phyloP scores from a whole-genome alignment of 192 early-diverging fungal genomes.

The Rhizoclosmatium sp. region DNA sequence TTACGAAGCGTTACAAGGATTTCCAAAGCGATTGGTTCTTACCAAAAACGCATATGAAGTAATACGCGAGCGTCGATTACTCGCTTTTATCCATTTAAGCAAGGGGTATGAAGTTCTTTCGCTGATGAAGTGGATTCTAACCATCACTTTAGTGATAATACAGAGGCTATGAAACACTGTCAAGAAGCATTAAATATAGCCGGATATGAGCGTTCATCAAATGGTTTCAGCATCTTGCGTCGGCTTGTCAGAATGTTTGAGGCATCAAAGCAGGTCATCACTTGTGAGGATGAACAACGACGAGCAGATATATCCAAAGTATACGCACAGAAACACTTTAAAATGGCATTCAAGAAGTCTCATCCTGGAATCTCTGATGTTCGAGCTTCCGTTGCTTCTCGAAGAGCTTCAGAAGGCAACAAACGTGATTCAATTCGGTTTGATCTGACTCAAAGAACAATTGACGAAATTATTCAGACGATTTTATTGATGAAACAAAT shows the following conservation, averaged over 20 bases:
- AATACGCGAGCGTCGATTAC: slow-evolving; percentile 25
- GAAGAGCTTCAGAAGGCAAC: not conserved
- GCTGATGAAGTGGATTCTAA: not conserved
- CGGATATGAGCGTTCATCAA: not conserved
- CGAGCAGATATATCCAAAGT: not conserved
- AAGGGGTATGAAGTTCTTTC: slow-evolving; percentile 5
- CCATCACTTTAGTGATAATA: not conserved
- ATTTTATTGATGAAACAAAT: slow-evolving; percentile 14
- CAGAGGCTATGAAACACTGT: slow-evolving; percentile 13
- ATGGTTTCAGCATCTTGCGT: not conserved
- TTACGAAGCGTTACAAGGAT: slow-evolving; percentile 28
- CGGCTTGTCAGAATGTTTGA: not conserved
- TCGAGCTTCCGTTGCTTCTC: not conserved
- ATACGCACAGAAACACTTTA: not conserved
- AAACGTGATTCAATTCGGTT: not conserved
- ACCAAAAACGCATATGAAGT: slow-evolving; percentile 30
- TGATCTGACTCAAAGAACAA: slow-evolving; percentile 3
- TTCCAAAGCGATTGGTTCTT: slow-evolving; percentile 5
- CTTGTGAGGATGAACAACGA: not conserved
- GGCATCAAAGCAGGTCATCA: not conserved
- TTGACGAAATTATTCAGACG: slow-evolving; percentile 19
- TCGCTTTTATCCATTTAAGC: slow-evolving; percentile 25
- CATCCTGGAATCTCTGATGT: not conserved
- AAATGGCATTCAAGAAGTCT: slow-evolving; percentile 3
- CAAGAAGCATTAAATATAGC: not conserved